These are phyloP conservation scores for Argentina anserina DNA, from an alignment of 306 rosid species.

Conservation along the genomic window DNA sequence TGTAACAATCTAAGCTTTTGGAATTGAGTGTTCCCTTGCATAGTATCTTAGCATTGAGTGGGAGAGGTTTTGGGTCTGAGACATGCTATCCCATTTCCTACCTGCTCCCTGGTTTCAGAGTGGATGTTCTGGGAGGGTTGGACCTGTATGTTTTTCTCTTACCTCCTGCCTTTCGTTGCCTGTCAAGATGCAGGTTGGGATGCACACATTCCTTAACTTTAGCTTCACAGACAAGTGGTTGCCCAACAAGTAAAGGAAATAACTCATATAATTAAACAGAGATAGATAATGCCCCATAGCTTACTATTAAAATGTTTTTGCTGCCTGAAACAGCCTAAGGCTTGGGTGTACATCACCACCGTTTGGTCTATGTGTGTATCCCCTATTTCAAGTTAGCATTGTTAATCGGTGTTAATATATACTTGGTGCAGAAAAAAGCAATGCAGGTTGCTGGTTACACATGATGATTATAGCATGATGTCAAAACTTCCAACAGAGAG, in stretches of 20 bases:
- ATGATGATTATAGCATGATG: conserved; percentile 89
- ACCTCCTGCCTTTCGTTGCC: neutral
- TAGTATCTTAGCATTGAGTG: neutral
- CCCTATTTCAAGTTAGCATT: conserved; percentile 1
- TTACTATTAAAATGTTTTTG: neutral
- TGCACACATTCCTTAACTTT: neutral
- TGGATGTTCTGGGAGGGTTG: neutral
- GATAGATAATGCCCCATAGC: neutral
- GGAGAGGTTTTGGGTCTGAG: neutral
- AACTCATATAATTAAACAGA: neutral
- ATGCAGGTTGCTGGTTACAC: conserved; percentile 85
- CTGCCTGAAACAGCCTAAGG: neutral
- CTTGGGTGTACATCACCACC: too few relatives aligned
- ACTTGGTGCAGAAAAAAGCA: conserved; percentile 56
- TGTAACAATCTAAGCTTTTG: neutral
- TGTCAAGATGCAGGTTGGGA: neutral
- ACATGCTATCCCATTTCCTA: neutral
- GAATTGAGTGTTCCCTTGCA: neutral
- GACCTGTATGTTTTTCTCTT: neutral
- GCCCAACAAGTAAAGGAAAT: neutral
- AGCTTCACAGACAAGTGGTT: neutral
- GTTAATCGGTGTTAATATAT: conserved; percentile 15
- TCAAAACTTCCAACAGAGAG: conserved; percentile 82
- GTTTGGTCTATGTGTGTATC: too few relatives aligned
- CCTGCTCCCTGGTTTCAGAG: neutral